Base-by-base conservation (phyloP, 2,329 filamentous ascomycete genomes). In the Ceratocystiopsis minuta region DNA sequence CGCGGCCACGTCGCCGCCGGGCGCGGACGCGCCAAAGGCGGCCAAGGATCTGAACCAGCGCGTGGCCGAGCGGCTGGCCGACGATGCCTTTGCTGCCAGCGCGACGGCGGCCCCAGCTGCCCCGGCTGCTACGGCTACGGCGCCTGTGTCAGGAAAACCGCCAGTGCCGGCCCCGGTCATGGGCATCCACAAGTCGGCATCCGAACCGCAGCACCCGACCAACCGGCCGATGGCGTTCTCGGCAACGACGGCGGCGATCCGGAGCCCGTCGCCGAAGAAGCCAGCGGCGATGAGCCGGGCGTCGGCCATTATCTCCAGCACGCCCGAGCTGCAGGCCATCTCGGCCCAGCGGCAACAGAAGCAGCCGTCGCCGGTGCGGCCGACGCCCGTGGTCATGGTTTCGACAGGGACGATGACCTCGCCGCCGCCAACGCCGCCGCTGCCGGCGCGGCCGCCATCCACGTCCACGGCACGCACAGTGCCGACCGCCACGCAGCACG, bases 361-460 rank as follows among this genome's bases (percentile, higher is more conserved):
- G 36, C 34, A 32, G 38, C 24, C 41, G 38, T 42, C 51, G 32
- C 57, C 35, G 51, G 51, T 15, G 49, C 54, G 12, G 52, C 45
- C 24, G 11, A 28, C 24, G 24, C n/a, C 38, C 47, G n/a, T 55
- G 52, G 41, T 57, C 16, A 66, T 65, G 59, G 56, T 75, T 24
- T 75, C 72, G 14, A 72, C 69, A 49, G 86, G 85, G 13, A 92
- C 85, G 0, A 88, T 90, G 77, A 93, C 86, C 4, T 68, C 64
- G 12, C 70, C 75, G 2, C 63, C 67, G 12, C 63, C 64, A 4
- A 57, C 63, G 9, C 75, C 72, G 51, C 66, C 45, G n/a, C 32
- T 11, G 13, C 32, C 32, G 12, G 7, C 32, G 32, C 6, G 6
- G 32, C 15, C 32, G 32, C 15, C 32, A 4, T 33, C 32, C 32